These are phyloP conservation scores for Cetradonia linearis DNA, from an alignment of 495 filamentous ascomycete genomes.

Conservation along the genomic window DNA sequence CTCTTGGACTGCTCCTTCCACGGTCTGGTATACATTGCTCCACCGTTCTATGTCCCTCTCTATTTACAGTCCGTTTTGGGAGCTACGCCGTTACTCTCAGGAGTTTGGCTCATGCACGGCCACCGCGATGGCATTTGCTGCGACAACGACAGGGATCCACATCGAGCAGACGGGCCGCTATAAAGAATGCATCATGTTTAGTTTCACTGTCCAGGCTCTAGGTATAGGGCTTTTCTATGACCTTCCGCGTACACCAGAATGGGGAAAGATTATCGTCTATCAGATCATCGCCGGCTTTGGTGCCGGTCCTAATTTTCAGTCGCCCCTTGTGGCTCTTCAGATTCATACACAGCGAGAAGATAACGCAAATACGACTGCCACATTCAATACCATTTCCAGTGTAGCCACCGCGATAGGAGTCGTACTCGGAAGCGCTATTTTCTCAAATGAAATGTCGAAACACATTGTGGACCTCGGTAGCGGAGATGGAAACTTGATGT, in stretches of 20 bases:
- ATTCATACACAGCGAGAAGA: constrained; percentile 54
- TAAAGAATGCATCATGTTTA: constrained; percentile 43
- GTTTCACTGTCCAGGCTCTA: constrained; percentile 36
- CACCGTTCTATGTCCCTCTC: constrained; percentile 48
- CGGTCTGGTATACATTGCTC: constrained; percentile 49
- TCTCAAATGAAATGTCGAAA: constrained; percentile 31
- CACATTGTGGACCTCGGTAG: too few relatives aligned
- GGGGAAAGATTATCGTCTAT: constrained; percentile 40
- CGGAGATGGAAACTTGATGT: too few relatives aligned
- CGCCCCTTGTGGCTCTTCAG: constrained; percentile 71
- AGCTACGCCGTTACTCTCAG: constrained; percentile 42
- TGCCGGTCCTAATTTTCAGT: constrained; percentile 38
- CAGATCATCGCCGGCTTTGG: constrained; percentile 55
- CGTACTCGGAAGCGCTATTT: constrained; percentile 56
- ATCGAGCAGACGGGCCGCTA: constrained; percentile 55
- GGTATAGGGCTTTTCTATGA: constrained; percentile 44
- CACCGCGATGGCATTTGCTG: constrained; percentile 39
- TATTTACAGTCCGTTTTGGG: constrained; percentile 45
- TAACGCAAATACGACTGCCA: constrained; percentile 64
- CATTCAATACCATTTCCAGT: constrained; percentile 64
- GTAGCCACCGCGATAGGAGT: constrained; percentile 35
- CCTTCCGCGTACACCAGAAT: constrained; percentile 31
- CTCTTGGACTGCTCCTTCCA: constrained; percentile 52
- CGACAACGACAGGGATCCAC: constrained; percentile 39
- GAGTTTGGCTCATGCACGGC: constrained; percentile 44